Evolutionary conservation across 306 rosid species (phyloP), one percentile per base, ranked within the genome.

Genomic region (Dalbergia oliveri): DNA sequence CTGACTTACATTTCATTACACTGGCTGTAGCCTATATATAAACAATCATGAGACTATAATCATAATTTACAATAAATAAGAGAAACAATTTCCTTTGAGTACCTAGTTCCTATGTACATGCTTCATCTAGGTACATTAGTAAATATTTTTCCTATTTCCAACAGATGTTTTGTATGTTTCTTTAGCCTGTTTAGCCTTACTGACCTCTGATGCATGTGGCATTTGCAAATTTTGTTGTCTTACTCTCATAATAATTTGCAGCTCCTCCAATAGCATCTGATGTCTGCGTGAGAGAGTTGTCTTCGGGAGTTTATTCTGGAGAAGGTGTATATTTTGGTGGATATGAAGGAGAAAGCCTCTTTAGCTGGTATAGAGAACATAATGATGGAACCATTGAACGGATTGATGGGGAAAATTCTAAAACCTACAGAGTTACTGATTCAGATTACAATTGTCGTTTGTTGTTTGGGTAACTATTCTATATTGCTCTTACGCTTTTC

Each of bases 321-420:
- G 97, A 91, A 83, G 99, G 99, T 71, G 84, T 91, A 83, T 95
- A 95, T 87, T 95, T 90, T 88, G 99, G 99, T 83, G 99, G 99
- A 82, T 79, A 91, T 50, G 97, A 95, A 85, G 98, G 99, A 74
- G 87, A 80, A 62, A 91, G 99, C 88, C 90, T 88, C 69, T 87
- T 84, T 77, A 90, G 96, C 91, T 95, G 99, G 99, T 89, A 91
- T 72, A 88, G 92, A 91, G 91, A 93, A 88, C 91, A 85, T 66
- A 89, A 83, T 59, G 94, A 93, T 60, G 98, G 99, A 76, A 79
- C 89, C 41, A 81, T 90, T 75, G 78, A 83, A 82, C 90, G 87
- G 69, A 88, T 93, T 69, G 83, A 81, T 72, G 98, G 89, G 68
- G 96, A 92, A 73, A 85, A 64, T 85, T 90, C 90, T 44, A 84